Base-by-base conservation (phyloP, 2,329 filamentous ascomycete genomes). In the Dactylonectria macrodidyma region DNA sequence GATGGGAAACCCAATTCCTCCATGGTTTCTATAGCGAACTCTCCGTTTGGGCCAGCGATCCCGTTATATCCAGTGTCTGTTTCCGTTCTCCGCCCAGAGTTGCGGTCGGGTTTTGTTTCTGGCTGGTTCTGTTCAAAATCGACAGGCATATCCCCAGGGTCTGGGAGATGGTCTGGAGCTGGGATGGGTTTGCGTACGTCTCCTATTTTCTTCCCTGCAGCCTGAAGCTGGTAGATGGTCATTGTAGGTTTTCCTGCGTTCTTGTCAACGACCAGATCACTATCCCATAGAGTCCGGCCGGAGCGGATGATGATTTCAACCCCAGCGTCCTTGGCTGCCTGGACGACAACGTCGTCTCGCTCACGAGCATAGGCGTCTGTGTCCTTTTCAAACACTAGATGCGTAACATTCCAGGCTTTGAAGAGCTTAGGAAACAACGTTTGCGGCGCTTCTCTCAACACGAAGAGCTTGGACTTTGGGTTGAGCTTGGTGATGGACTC, bases 341-440 rank as follows among this genome's bases (percentile, higher is more conserved):
- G 79, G 38, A 85, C 80, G 11, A 95, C 86, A 19, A 83, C 81
- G 1, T 83, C 84, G 78, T 95, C 93, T 57, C 93, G 82, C 47
- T 89, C 86, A 16, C 88, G 85, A 5, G 85, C 92, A 80, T 95
- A 95, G 0, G 90, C 85, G 81, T 95, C 93, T 0, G 92, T 93
- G 73, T 95, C 93, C 75, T 91, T 92, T 77, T 95, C 93, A 73
- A 94, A 95, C 0, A 94, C 92, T 5, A 95, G 80, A 79, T 95
- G 92, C 0, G 92, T 93, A 30, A 93, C 89, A 2, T 87, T 86
- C 93, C 92, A 95, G 19, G 88, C 86, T 73, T 89, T 89, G 84
- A 94, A 92, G 1, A 95, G 82, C 78, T 93, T 93, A 1, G 90
- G 90, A 3, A 95, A 84, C 1, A 94, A 79, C 0, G 90, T 93